A percentile compares a stretch with the other conserved stretches of the same genome.
phyloP scores from a whole-genome alignment of 1,284 basidiomycete species.

The Neonothopanus nambi region DNA sequence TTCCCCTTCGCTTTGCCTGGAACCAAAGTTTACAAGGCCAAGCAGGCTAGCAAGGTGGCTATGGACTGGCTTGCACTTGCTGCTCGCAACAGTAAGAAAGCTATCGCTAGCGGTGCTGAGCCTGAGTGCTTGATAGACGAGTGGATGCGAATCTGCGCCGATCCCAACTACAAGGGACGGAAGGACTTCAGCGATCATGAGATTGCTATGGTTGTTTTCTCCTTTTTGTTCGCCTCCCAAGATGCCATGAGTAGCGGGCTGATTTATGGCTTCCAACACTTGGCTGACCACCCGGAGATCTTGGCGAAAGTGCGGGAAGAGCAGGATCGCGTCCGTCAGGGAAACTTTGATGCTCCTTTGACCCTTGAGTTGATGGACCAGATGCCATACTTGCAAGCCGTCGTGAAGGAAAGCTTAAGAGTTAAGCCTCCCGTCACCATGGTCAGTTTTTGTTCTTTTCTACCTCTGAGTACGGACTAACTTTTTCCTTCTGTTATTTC shows the following conservation, averaged over 20 bases:
- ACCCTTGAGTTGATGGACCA: conserved; percentile 89
- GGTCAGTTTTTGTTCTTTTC: conserved; percentile 47
- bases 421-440: conserved; percentile 91
- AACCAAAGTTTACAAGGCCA: conserved; percentile 95
- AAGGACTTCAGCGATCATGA: conserved; percentile 92
- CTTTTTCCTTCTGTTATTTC: not conserved
- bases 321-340: conserved; percentile 82
- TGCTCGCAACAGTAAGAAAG: conserved; percentile 78
- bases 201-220: conserved; percentile 95
- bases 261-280: conserved; percentile 95
- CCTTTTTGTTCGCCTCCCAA: conserved; percentile 97
- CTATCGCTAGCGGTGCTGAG: conserved; percentile 82
- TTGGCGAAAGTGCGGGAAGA: conserved; percentile 90
- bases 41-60: conserved; percentile 89
- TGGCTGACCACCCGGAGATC: conserved; percentile 90
- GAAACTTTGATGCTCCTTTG: conserved; percentile 78
- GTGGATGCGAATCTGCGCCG: conserved; percentile 82
- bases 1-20: conserved; percentile 96
- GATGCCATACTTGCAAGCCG: conserved; percentile 91
- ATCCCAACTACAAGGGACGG: conserved; percentile 74
- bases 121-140: conserved; percentile 91
- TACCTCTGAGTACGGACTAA: conserved; percentile 6
- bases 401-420: conserved; percentile 91
- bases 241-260: conserved; percentile 97
- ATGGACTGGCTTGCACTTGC: conserved; percentile 85